phyloP scores from a whole-genome alignment of 2,329 filamentous ascomycete species.

The Pseudopithomyces maydicus region DNA sequence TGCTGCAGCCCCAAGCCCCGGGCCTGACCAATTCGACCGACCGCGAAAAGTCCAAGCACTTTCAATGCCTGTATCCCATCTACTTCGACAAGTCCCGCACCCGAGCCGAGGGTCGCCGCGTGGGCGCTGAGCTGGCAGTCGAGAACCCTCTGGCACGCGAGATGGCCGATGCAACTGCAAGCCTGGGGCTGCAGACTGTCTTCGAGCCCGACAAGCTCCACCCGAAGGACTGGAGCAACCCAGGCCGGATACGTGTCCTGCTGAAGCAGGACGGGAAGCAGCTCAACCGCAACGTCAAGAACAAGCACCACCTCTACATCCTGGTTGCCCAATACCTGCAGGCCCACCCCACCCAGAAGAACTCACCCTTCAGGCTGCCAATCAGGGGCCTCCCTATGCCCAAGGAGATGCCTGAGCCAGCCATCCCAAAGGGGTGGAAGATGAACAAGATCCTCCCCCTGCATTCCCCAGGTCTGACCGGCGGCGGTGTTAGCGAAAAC shows the following conservation, averaged over 20 bases:
- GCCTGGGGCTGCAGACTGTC: slow-evolving; percentile 71
- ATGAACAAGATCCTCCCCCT: slow-evolving; percentile 82
- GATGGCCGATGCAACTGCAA: slow-evolving; percentile 76
- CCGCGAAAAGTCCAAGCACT: slow-evolving; percentile 69
- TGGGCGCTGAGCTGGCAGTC: slow-evolving; percentile 73
- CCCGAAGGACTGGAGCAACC: slow-evolving; percentile 97
- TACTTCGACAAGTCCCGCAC: slow-evolving; percentile 86
- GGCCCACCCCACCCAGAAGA: slow-evolving; percentile 76
- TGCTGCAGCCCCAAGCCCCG: slow-evolving; percentile 44
- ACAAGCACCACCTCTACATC: slow-evolving; percentile 86
- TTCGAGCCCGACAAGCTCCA: slow-evolving; percentile 92
- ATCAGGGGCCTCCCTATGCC: slow-evolving; percentile 75
- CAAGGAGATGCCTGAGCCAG: slow-evolving; percentile 70
- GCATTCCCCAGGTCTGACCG: slow-evolving; percentile 86
- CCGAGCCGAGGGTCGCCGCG: slow-evolving; percentile 80
- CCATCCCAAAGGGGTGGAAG: slow-evolving; percentile 83
- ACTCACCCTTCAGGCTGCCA: slow-evolving; percentile 71
- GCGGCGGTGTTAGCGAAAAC: slow-evolving; percentile 92
- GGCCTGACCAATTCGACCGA: slow-evolving; percentile 49
- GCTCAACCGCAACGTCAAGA: slow-evolving; percentile 62
- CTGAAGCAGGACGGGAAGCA: slow-evolving; percentile 66
- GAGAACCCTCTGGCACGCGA: slow-evolving; percentile 85
- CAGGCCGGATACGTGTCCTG: slow-evolving; percentile 82
- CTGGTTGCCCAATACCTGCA: slow-evolving; percentile 78
- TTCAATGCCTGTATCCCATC: slow-evolving; percentile 89